A percentile compares a stretch with the other conserved stretches of the same genome.
Conservation (phyloP, 176 grass and related monocot species). For the Paspalum notatum region DNA sequence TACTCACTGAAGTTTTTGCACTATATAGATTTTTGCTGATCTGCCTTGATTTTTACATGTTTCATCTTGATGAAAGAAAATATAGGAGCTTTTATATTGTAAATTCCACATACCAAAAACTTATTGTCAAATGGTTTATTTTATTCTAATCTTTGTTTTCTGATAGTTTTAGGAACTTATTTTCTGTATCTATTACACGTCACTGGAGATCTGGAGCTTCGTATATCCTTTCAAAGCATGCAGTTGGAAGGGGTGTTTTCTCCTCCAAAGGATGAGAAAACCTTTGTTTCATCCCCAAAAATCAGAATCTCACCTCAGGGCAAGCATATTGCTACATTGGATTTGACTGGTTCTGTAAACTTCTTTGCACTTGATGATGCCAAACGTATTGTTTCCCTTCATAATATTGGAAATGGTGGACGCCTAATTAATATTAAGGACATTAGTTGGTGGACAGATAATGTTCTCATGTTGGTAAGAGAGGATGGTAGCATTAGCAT, state of each 20-base stretch:
- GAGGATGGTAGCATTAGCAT: slow-evolving; percentile 61
- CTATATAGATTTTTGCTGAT: slow-evolving; percentile 21
- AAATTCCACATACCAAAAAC: neutral
- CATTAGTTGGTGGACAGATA: slow-evolving; percentile 91
- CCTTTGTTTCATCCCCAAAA: slow-evolving; percentile 61
- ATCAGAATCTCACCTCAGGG: slow-evolving; percentile 83
- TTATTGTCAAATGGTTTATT: slow-evolving; percentile 17
- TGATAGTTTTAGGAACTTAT: slow-evolving; percentile 65
- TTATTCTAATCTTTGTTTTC: slow-evolving; percentile 44
- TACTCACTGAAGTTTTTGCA: slow-evolving; percentile 15
- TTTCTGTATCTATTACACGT: slow-evolving; percentile 60
- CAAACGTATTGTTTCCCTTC: slow-evolving; percentile 50
- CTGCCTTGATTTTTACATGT: slow-evolving; percentile 14
- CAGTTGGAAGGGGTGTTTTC: slow-evolving; percentile 70
- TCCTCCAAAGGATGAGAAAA: slow-evolving; percentile 53
- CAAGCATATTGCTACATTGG: slow-evolving; percentile 70
- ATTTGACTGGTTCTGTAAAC: slow-evolving; percentile 75
- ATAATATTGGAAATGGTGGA: slow-evolving; percentile 45
- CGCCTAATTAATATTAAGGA: slow-evolving; percentile 62
- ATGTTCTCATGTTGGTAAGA: slow-evolving; percentile 70
- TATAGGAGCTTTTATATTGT: slow-evolving; percentile 5
- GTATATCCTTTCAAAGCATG: slow-evolving; percentile 48
- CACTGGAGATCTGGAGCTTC: slow-evolving; percentile 50
- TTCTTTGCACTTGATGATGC: slow-evolving; percentile 63
- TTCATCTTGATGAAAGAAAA: neutral